Base-by-base conservation (phyloP, 139 green algal species). In the Chlamydomonas schloesseri region DNA sequence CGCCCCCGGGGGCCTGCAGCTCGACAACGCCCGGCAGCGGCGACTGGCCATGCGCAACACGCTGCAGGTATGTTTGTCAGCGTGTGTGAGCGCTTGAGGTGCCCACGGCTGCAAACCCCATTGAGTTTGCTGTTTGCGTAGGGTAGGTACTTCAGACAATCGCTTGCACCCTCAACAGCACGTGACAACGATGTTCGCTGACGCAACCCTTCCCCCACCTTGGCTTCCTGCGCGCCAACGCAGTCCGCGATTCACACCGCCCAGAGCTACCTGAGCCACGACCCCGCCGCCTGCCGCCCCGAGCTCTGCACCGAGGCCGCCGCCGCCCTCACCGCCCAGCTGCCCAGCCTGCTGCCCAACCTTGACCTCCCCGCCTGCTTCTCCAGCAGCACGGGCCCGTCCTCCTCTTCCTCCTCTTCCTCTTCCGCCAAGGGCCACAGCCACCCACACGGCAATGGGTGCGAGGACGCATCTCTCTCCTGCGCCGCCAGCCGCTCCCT, bases 401-500 rank as follows among this genome's bases (percentile, higher is more conserved):
- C 73, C 14, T 50, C 73, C 14, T 50, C 53, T 55, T 33, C 33
- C 20, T 14, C 34, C 21, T 60, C 58, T 10, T 34, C 81, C 26
- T 4, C 70, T 8, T 11, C 81, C 46, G 33, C 36, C 34, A 9
- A 23, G 33, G 57, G 15, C 29, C 60, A 26, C 72, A 34, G 36
- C 33, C 50, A 33, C 14, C 42, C 42, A 13, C 42, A 50, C 42
- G 42, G 6, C 8, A 8, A 50, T 50, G 42, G 8, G 42, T 8
- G 8, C 42, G 42, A n/a, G 24, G 82, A 64, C 55, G 11, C 53
- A 21, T n/a, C 64, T 5, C 70, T 84, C 28, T 9, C 36, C 34
- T 64, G 37, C 78, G 60, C 64, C 46, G 65, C n/a, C 62, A 53
- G 42, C n/a, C 76, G 64, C n/a, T 62, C 53, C 42, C 57, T 95